Conservation (phyloP, 371 early-diverging fungal genomes). For the Mortierella sp. region DNA sequence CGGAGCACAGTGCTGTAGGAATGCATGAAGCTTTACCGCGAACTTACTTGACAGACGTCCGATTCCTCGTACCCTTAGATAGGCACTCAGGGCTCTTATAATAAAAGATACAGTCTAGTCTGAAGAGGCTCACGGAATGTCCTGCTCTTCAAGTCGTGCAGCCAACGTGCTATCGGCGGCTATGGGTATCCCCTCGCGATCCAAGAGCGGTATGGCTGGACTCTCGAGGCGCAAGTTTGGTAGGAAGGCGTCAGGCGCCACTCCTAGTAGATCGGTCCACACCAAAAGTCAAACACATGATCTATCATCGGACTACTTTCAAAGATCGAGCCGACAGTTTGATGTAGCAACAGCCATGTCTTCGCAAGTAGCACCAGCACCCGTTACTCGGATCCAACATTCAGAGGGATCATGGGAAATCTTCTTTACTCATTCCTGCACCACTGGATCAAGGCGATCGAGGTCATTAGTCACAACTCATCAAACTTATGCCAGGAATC, state of each 20-base stretch:
- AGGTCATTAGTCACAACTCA: constrained; percentile 16
- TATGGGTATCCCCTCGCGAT: constrained; percentile 49
- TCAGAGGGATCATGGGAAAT: constrained; percentile 32
- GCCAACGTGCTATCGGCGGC: constrained; percentile 52
- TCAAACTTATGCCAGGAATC: constrained; percentile 18
- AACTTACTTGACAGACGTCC: not conserved
- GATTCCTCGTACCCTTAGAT: not conserved
- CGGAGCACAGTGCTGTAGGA: not conserved
- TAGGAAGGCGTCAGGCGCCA: constrained; percentile 9
- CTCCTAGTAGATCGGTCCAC: constrained; percentile 8
- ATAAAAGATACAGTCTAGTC: not conserved
- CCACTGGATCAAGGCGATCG: constrained; percentile 21
- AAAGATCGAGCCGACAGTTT: not conserved
- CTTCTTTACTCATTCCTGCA: constrained; percentile 38
- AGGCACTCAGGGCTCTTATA: not conserved
- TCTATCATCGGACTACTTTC: not conserved
- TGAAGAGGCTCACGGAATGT: constrained; percentile 24
- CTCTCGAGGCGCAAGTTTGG: constrained; percentile 25
- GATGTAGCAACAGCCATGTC: constrained; percentile 5
- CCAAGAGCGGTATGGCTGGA: constrained; percentile 22
- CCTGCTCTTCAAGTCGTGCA: constrained; percentile 50
- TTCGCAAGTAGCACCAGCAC: not conserved
- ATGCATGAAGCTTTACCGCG: not conserved
- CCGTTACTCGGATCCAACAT: not conserved
- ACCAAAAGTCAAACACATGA: not conserved